Evolutionary conservation across 1,284 basidiomycete species (phyloP).

Genomic region (Amylostereum areolatum): DNA sequence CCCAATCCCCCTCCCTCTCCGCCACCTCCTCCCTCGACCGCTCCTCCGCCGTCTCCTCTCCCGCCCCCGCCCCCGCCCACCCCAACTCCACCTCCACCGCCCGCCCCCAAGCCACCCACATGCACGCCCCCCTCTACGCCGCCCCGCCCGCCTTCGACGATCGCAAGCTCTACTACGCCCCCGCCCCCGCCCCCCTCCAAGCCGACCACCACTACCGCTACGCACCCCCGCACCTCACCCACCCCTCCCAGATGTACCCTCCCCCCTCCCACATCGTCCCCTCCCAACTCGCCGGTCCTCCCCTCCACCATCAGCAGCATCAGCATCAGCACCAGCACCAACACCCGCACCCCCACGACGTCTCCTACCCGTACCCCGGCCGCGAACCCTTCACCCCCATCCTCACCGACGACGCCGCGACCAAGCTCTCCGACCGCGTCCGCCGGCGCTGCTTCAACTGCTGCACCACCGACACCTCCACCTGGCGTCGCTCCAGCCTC

Average conservation of each 20-base stretch:
- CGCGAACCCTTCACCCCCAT: constrained; percentile 36
- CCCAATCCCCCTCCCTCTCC: constrained; percentile 59
- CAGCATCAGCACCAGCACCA: no score
- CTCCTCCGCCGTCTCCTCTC: constrained; percentile 40
- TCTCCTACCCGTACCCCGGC: constrained; percentile 30
- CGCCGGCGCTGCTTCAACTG: constrained; percentile 75
- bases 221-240: constrained; percentile 7
- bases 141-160: constrained; percentile 24
- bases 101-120: constrained; percentile 24
- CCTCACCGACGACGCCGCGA: constrained; percentile 70
- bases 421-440: constrained; percentile 70
- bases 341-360: constrained; percentile 14
- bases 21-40: constrained; percentile 50
- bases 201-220: constrained; percentile 12
- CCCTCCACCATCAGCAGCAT: no score
- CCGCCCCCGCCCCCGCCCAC: constrained; percentile 46
- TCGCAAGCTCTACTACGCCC: constrained; percentile 11
- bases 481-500: constrained; percentile 72
- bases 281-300: constrained; percentile 17
- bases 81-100: no score
- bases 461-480: constrained; percentile 77
- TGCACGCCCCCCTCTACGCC: constrained; percentile 25
- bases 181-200: constrained; percentile 6
- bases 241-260: constrained; percentile 14
- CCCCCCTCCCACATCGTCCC: constrained; percentile 20